Base-by-base conservation (phyloP, 495 filamentous ascomycete species). In the Penicillium psychrofluorescens region DNA sequence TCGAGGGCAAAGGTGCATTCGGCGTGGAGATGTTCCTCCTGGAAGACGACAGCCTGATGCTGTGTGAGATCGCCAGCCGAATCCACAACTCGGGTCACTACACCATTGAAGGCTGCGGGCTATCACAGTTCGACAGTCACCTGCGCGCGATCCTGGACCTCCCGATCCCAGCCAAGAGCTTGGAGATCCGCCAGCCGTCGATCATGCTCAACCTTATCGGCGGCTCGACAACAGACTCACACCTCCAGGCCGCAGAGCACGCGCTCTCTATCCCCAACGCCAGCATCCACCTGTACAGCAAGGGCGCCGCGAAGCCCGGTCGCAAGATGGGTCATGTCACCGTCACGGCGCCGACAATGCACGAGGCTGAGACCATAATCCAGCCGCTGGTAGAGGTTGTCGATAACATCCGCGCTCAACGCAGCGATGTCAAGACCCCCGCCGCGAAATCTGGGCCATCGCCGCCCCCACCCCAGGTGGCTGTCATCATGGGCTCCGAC, bases 131-230 rank as follows among this genome's bases (percentile, higher is more conserved):
- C 62, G 85, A 92, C 60, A 81, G 88, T 29, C 92, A 98, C 56
- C 76, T 97, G 35, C 78, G 84, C 35, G 83, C 92, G 11, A 90
- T 98, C 48, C 75, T 95, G 31, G 86, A 86, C 51, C 71, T 88
- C 6, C 86, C 85, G 9, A 77, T 91, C 32, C 77, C 79, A 1
- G 57, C 76, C 11, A 70, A 79, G 53, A 76, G 75, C 43, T 69
- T 82, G 11, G 62, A 75, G 27, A 68, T 90, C 40, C 68, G 72
- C 10, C 77, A 81, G 16, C 74, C 77, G 36, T 79, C 90, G 13
- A 87, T 98, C 55, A 98, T 98, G 92, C 80, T 97, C 40, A 98
- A 98, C 67, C 88, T 98, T 46, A 81, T 98, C 34, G 92, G 92
- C 34, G 90, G 90, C 40, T 69, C 78, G 22, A 66, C 72, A 2